These are phyloP conservation scores for Aureobasidium zeae DNA, from an alignment of 2,329 filamentous ascomycete genomes.

Conservation along the genomic window DNA sequence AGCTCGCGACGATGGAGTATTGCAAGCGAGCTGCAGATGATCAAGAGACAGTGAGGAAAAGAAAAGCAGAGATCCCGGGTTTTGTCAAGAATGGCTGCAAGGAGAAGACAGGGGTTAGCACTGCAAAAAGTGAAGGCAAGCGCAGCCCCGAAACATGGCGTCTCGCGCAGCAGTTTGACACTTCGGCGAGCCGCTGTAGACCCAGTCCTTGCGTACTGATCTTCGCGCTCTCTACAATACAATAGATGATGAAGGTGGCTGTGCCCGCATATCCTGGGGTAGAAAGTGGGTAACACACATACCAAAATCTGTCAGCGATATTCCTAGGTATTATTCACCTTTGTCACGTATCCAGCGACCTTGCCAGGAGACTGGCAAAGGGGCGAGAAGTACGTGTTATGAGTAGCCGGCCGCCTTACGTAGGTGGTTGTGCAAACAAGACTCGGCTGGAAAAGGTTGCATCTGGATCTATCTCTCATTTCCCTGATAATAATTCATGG, in stretches of 20 bases:
- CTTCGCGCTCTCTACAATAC: constrained; percentile 6
- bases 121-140: not conserved
- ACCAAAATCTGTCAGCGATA: too few species aligned
- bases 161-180: too few species aligned
- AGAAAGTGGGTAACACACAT: constrained; percentile 13
- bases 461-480: too few species aligned
- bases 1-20: constrained; percentile 1
- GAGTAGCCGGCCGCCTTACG: constrained; percentile 1
- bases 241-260: constrained; percentile 14
- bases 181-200: too few species aligned
- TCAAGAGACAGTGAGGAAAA: constrained; percentile 10
- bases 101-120: constrained; percentile 7
- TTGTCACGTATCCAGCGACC: too few species aligned
- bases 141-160: not conserved
- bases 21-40: constrained; percentile 8
- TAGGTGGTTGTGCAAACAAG: constrained; percentile 12
- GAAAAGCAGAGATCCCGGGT: constrained; percentile 7
- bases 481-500: constrained; percentile 5
- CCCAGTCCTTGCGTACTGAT: constrained; percentile 12
- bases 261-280: constrained; percentile 11
- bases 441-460: too few species aligned
- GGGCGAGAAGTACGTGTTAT: too few species aligned
- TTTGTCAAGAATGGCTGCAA: not conserved
- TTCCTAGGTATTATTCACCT: too few species aligned
- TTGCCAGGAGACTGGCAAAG: too few species aligned